A percentile compares a stretch with the other conserved stretches of the same genome.
phyloP scores from a whole-genome alignment of 164 flowering plant species.

The Vitis riparia region DNA sequence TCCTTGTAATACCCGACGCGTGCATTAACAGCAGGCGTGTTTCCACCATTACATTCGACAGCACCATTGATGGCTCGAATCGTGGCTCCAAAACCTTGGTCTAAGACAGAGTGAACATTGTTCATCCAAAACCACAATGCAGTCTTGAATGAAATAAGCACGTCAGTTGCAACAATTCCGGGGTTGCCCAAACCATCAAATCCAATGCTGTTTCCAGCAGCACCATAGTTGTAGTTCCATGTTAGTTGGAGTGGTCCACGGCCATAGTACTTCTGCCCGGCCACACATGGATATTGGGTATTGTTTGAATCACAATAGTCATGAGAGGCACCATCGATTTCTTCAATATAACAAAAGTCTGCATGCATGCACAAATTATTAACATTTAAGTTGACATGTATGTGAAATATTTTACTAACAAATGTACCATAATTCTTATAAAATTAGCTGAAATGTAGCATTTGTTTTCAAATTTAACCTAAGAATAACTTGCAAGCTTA shows the following conservation, averaged over 20 bases:
- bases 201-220: slow-evolving; percentile 50
- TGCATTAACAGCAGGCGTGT: slow-evolving; percentile 25
- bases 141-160: slow-evolving; percentile 43
- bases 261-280: slow-evolving; percentile 46
- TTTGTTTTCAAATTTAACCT: too few species aligned
- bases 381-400: too few species aligned
- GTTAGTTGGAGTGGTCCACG: slow-evolving; percentile 68
- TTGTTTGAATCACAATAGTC: slow-evolving; percentile 48
- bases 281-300: slow-evolving; percentile 45
- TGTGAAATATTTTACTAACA: too few species aligned
- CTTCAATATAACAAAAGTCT: slow-evolving; percentile 56
- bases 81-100: slow-evolving; percentile 65
- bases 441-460: background rate
- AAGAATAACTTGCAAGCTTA: too few species aligned
- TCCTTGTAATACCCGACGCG: slow-evolving; percentile 40
- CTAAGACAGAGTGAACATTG: slow-evolving; percentile 32
- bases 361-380: slow-evolving; percentile 1
- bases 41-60: slow-evolving; percentile 48
- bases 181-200: slow-evolving; percentile 58
- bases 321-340: slow-evolving; percentile 38
- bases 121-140: slow-evolving; percentile 72
- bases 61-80: slow-evolving; percentile 60
- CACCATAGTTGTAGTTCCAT: slow-evolving; percentile 77
- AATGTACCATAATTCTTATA: too few species aligned
- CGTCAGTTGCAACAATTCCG: slow-evolving; percentile 48